Conservation (phyloP, 2,329 filamentous ascomycete genomes). For the Escovopsis sp. region DNA sequence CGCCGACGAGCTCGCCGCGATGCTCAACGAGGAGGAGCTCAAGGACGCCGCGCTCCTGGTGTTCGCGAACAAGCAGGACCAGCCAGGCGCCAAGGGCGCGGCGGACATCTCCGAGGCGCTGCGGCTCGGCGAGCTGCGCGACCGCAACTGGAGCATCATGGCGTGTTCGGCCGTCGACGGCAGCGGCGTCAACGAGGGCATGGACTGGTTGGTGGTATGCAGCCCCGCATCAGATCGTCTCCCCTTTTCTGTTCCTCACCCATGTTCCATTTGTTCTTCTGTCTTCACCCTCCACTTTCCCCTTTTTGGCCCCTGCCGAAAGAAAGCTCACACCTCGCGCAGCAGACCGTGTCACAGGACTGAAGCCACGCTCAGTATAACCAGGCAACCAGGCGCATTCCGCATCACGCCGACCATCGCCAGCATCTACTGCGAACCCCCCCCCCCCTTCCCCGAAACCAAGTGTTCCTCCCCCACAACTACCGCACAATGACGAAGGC, state of each 20-base stretch:
- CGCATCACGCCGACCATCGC: no score
- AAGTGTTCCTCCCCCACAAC: no score
- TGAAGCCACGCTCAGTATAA: no score
- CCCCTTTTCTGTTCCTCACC: no score
- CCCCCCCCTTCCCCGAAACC: no score
- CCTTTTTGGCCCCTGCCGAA: no score
- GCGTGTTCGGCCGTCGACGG: slow-evolving; percentile 94
- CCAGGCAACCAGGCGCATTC: no score
- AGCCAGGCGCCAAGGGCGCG: slow-evolving; percentile 89
- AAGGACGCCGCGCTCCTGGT: slow-evolving; percentile 84
- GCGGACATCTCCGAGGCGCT: slow-evolving; percentile 93
- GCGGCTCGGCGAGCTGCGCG: slow-evolving; percentile 75
- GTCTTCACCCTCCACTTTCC: no score
- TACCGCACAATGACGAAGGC: no score
- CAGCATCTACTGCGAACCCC: no score
- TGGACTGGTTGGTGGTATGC: slow-evolving; percentile 94
- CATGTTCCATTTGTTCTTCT: no score
- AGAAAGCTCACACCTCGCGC: neutral
- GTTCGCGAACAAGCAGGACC: slow-evolving; percentile 98
- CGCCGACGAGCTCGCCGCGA: slow-evolving; percentile 79
- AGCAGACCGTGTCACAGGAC: slow-evolving; percentile 24
- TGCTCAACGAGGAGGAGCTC: slow-evolving; percentile 95
- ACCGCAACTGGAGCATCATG: slow-evolving; percentile 98
- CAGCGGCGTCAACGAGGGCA: slow-evolving; percentile 85
- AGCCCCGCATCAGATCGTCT: neutral